Conservation (phyloP, 768 basidiomycete species). For the Paxillus rubicundulus region DNA sequence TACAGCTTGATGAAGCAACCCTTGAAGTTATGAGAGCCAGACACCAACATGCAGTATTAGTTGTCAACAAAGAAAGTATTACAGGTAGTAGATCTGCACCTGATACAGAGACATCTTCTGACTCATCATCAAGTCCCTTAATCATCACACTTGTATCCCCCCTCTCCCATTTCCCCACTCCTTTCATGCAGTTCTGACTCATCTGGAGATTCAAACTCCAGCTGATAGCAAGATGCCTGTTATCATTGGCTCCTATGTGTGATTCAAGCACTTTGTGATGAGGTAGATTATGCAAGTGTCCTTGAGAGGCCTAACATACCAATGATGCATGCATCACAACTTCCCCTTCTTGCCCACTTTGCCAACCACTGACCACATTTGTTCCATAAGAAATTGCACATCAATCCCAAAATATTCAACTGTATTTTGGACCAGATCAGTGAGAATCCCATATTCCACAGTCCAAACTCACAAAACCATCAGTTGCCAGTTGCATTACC, state of each 20-base stretch:
- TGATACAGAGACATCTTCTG: background rate
- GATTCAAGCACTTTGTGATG: background rate
- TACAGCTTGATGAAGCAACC: background rate
- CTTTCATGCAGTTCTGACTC: background rate
- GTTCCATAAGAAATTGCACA: background rate
- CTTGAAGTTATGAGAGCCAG: background rate
- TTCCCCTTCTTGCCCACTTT: slow-evolving; percentile 2
- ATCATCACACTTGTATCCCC: background rate
- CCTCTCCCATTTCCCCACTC: too few species aligned
- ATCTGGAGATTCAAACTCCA: background rate
- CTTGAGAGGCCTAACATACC: background rate
- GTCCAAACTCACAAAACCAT: background rate
- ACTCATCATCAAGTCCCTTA: background rate
- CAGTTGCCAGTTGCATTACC: slow-evolving; percentile 28
- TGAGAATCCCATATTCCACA: background rate
- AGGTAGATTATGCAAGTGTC: background rate
- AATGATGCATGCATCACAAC: background rate
- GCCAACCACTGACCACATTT: background rate
- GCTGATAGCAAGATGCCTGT: background rate
- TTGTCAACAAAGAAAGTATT: background rate
- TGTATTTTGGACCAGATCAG: slow-evolving; percentile 4
- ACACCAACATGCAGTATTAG: background rate
- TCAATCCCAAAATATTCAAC: background rate
- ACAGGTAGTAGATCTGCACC: background rate
- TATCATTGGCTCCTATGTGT: background rate